phyloP scores from a whole-genome alignment of 345 rosid species.

The Combretum micranthum region DNA sequence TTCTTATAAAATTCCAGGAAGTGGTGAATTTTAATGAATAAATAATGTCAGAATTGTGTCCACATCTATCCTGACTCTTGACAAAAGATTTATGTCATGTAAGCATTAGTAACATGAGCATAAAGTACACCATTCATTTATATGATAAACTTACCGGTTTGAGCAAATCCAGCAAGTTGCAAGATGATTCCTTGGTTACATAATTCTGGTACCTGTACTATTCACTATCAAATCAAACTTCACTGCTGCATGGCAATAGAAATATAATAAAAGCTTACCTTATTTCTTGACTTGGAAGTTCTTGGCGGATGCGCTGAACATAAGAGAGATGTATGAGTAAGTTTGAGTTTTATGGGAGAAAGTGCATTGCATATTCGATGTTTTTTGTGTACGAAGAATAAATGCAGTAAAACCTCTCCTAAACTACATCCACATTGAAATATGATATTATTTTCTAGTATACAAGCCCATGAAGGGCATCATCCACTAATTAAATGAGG shows the following conservation, averaged over 20 bases:
- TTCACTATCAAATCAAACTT: background rate
- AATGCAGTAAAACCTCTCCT: too few relatives aligned
- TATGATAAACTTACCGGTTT: constrained; percentile 53
- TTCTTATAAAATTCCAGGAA: too few relatives aligned
- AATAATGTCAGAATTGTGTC: too few relatives aligned
- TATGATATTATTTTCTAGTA: too few relatives aligned
- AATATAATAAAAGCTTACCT: constrained; percentile 28
- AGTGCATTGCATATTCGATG: too few relatives aligned
- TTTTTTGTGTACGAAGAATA: too few relatives aligned
- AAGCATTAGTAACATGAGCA: background rate
- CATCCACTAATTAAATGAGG: too few relatives aligned
- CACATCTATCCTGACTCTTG: too few relatives aligned
- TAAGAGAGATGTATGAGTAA: constrained; percentile 7
- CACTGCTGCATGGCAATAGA: background rate
- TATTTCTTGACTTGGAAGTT: constrained; percentile 48
- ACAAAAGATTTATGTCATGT: too few relatives aligned
- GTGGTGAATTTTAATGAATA: too few relatives aligned
- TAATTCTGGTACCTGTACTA: constrained; percentile 83
- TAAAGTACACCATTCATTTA: background rate
- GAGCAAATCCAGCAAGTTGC: constrained; percentile 44
- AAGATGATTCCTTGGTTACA: constrained; percentile 63
- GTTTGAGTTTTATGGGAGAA: background rate
- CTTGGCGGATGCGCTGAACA: constrained; percentile 50
- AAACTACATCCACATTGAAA: too few relatives aligned
- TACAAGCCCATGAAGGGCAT: too few relatives aligned